Percentiles rank a stretch among this genome's conserved stretches.
phyloP scores from a whole-genome alignment of 2,329 filamentous ascomycete species.

The Colletotrichum agaves region DNA sequence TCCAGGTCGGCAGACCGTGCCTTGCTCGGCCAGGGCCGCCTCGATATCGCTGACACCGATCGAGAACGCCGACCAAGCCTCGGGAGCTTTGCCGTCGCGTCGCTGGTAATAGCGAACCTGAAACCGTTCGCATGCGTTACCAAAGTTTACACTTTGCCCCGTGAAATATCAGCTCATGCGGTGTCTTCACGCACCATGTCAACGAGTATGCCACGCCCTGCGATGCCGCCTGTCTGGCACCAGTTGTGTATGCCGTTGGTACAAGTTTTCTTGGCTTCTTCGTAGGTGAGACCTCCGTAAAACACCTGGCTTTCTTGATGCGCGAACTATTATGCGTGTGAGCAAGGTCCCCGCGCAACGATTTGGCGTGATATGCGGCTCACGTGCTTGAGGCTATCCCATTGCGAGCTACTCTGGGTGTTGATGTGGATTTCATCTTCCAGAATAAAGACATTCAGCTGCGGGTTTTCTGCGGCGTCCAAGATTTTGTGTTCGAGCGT shows the following conservation, averaged over 20 bases:
- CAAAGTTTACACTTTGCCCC: too few relatives aligned
- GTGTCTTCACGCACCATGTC: not conserved
- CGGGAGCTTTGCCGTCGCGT: not conserved
- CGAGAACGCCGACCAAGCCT: not conserved
- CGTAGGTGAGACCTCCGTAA: not conserved
- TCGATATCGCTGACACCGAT: not conserved
- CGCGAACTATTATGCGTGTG: not conserved
- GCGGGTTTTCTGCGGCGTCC: not conserved
- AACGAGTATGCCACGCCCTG: not conserved
- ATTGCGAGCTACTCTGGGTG: constrained; percentile 1
- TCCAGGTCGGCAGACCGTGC: not conserved
- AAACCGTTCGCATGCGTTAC: too few relatives aligned
- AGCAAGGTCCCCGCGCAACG: not conserved
- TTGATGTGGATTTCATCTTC: not conserved
- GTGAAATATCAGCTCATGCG: too few relatives aligned
- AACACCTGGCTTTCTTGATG: not conserved
- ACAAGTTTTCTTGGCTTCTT: not conserved
- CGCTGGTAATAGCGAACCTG: not conserved
- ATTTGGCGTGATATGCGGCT: not conserved
- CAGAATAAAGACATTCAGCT: not conserved
- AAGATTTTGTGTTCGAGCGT: not conserved
- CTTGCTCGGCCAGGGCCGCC: not conserved
- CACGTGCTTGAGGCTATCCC: constrained; percentile 2
- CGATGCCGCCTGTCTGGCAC: not conserved
- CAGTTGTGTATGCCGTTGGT: not conserved